phyloP scores from a whole-genome alignment of 1,284 basidiomycete species.

The Cutaneotrichosporon daszewskae region DNA sequence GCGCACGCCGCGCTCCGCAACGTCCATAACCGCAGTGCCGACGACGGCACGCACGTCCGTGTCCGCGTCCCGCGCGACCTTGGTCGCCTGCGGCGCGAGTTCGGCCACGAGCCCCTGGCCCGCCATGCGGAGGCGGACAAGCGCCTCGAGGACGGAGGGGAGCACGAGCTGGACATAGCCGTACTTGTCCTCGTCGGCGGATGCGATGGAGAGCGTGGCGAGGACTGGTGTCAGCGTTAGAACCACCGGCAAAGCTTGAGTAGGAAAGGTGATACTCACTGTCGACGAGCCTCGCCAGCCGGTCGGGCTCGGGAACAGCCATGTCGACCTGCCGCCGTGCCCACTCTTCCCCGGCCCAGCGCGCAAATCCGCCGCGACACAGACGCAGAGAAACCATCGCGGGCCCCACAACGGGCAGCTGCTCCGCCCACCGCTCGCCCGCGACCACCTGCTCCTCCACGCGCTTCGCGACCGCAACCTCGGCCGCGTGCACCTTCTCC shows the following conservation, averaged over 20 bases:
- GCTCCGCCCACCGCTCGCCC: constrained; percentile 11
- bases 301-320: constrained; percentile 25
- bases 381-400: constrained; percentile 4
- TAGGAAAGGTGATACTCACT: constrained; percentile 23
- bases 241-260: no score
- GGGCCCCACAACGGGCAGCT: constrained; percentile 11
- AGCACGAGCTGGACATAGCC: constrained; percentile 40
- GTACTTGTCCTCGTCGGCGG: constrained; percentile 39
- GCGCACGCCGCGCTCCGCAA: constrained; percentile 24
- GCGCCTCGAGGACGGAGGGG: constrained; percentile 38
- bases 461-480: constrained; percentile 6
- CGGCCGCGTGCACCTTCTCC: constrained; percentile 10
- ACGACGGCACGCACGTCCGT: constrained; percentile 8
- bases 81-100: constrained; percentile 15
- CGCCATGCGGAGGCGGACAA: constrained; percentile 30
- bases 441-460: constrained; percentile 10
- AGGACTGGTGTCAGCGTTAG: constrained; percentile 30
- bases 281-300: constrained; percentile 29
- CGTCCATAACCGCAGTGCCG: constrained; percentile 4
- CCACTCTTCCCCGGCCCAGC: constrained; percentile 34
- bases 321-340: constrained; percentile 19
- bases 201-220: constrained; percentile 29
- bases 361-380: constrained; percentile 7
- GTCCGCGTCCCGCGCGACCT: constrained; percentile 8
- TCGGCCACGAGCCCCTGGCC: constrained; percentile 22